These are phyloP conservation scores for Trichoderma arundinaceum DNA, from an alignment of 2,329 filamentous ascomycete species.

Conservation along the genomic window DNA sequence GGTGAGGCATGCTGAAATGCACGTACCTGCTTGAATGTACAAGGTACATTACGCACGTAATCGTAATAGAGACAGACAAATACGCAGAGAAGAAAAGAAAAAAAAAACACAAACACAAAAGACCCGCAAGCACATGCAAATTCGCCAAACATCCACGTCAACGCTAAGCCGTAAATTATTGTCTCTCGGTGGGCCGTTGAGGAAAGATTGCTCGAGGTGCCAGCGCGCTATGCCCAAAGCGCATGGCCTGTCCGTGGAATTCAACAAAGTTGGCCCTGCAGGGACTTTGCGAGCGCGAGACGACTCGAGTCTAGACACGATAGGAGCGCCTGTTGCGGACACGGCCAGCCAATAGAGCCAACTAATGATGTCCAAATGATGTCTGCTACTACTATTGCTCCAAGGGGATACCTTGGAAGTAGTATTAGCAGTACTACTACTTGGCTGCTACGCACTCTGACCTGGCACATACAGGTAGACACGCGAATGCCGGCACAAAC, in stretches of 20 bases:
- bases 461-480: too few relatives aligned
- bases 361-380: neutral
- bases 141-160: neutral
- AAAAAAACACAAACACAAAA: neutral
- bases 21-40: neutral
- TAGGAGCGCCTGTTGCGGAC: too few relatives aligned
- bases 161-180: neutral
- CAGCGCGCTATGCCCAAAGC: neutral
- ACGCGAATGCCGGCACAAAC: too few relatives aligned
- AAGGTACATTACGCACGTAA: neutral
- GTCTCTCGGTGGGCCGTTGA: slow-evolving; percentile 28
- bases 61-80: neutral
- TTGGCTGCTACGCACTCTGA: too few relatives aligned
- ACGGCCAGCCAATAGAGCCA: neutral
- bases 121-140: slow-evolving; percentile 29
- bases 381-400: too few relatives aligned
- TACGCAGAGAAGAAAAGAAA: neutral
- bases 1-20: neutral
- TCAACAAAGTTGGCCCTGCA: slow-evolving; percentile 6
- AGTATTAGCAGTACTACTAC: too few relatives aligned
- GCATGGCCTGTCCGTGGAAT: slow-evolving; percentile 5
- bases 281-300: neutral
- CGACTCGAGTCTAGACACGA: neutral
- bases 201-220: slow-evolving; percentile 24
- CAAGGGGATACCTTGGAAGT: too few relatives aligned